Evolutionary conservation across 768 basidiomycete genomes (phyloP), one percentile per base, ranked within the genome.

Genomic region (Lactarius trivialis): DNA sequence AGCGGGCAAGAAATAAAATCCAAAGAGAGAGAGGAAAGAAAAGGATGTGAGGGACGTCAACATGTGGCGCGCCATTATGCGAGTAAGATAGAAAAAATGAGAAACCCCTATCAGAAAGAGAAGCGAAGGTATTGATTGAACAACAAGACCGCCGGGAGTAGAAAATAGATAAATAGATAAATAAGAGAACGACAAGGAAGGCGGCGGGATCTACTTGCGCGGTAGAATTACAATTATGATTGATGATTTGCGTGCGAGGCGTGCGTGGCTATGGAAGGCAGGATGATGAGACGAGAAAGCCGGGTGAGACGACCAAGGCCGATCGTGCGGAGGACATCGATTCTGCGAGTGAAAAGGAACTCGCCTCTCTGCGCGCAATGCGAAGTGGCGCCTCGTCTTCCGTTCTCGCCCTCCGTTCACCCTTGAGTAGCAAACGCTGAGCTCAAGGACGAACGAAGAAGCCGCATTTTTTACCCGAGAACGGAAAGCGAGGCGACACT

Each of bases 371-470:
- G 45, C 24, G 24, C 21, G 24, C 24, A 6, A 15, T 32, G 7
- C 9, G 5, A 32, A 45, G 50, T 19, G 52, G 19, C 28, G 57
- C 21, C 6, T 9, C 45, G 11, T 30, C n/a, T 21, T 33, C 57
- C 52, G 26, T 57, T 39, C 43, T 19, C 21, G 30, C 36, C 30
- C 61, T 49, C 52, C 51, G 21, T 34, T 58, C 61, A 43, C 43
- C 5, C 56, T 28, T 33, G 53, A 53, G 56, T 48, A 17, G 52
- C 60, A 15, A 30, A n/a, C 11, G 21, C 12, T 51, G 11, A 43
- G 43, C 50, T 36, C 36, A 58, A 26, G 51, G 7, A 30, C 56
- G 56, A 58, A 50, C 34, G 32, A 28, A 39, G 55, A 43, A 52
- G 21, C 12, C 21, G 19, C 5, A 32, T 26, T 36, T n/a, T n/a